Base-by-base conservation (phyloP, 108 stramenopile species). In the Chaetoceros muelleri region DNA sequence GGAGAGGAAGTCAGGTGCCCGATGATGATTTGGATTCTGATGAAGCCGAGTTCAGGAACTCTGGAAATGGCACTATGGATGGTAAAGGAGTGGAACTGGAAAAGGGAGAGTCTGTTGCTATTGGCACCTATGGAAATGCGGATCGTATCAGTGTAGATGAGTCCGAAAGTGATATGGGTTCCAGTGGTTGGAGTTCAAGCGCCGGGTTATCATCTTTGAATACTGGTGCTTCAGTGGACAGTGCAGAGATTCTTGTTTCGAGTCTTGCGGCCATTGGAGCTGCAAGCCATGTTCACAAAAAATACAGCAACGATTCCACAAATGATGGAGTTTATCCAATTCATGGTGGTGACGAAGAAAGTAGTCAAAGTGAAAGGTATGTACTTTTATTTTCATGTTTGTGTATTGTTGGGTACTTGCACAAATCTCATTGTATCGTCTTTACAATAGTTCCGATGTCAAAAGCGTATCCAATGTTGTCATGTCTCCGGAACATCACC, bases 151-250 rank as follows among this genome's bases (percentile, higher is more conserved):
- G 34, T 13, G 13, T 40, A 10, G 34, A 40, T 10, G 34, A 40
- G 34, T 40, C 34, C 13, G 34, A 40, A 10, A 40, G 34, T 40
- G 34, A 40, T 13, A 40, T 40, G 5, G 78, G 73, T 17, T 57
- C 65, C 24, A 72, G 72, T 8, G 85, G 78, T 0, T 81, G 75
- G 73, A 72, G 79, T n/a, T 67, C 65, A 3, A 69, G 65, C 26
- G 79, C 60, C 46, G 82, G 67, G 13, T 44, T 66, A 8, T 73
- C 82, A 21, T 70, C 72, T 1, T 65, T 76, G 62, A 75, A 82
- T 52, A 78, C 81, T 2, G 71, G 74, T 10, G 23, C 49, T 10
- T 24, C 49, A 16, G 49, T 51, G 8, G 49, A 51, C 25, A 51
- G 23, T 24, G 16, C 5, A 5, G 25, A 25, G 16, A 10, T 10